These are phyloP conservation scores for Tulasnella sp. DNA, from an alignment of 768 basidiomycete species.

Conservation along the genomic window DNA sequence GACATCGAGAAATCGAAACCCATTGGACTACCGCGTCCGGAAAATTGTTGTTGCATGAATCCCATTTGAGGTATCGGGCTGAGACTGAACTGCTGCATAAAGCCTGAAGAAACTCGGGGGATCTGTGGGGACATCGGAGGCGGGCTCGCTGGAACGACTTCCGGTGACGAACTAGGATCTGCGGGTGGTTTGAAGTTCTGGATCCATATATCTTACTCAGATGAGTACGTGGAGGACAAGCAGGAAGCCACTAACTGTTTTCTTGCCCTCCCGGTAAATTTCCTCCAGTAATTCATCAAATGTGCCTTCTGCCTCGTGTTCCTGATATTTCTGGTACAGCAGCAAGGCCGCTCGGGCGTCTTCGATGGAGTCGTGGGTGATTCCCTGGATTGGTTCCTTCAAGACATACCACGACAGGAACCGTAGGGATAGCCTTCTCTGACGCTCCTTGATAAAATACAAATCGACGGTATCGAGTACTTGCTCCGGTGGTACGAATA, in stretches of 20 bases:
- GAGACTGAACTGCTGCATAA: neutral
- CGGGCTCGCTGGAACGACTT: neutral
- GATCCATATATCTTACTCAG: neutral
- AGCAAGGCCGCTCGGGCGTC: slow-evolving; percentile 82
- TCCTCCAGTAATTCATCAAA: slow-evolving; percentile 88
- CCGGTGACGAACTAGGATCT: neutral
- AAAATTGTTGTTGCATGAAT: neutral
- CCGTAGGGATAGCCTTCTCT: slow-evolving; percentile 81
- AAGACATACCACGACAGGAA: slow-evolving; percentile 95
- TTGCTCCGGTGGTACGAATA: slow-evolving; percentile 89
- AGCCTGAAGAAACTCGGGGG: neutral
- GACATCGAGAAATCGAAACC: neutral
- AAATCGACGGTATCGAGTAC: slow-evolving; percentile 97
- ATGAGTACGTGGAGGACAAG: neutral
- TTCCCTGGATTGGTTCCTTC: slow-evolving; percentile 83
- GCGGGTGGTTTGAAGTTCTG: slow-evolving; percentile 16
- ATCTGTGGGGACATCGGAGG: neutral
- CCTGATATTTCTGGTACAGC: slow-evolving; percentile 73
- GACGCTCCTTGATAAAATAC: slow-evolving; percentile 75
- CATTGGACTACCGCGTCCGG: neutral
- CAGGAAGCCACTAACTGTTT: slow-evolving; percentile 48
- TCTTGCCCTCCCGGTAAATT: slow-evolving; percentile 66
- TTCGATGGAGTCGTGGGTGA: slow-evolving; percentile 97
- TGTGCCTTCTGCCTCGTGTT: slow-evolving; percentile 61
- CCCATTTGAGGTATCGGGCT: neutral